Percentiles rank a stretch among this genome's conserved stretches.
phyloP scores from a whole-genome alignment of 305 asterid species.

The Fraxinus dipetala region DNA sequence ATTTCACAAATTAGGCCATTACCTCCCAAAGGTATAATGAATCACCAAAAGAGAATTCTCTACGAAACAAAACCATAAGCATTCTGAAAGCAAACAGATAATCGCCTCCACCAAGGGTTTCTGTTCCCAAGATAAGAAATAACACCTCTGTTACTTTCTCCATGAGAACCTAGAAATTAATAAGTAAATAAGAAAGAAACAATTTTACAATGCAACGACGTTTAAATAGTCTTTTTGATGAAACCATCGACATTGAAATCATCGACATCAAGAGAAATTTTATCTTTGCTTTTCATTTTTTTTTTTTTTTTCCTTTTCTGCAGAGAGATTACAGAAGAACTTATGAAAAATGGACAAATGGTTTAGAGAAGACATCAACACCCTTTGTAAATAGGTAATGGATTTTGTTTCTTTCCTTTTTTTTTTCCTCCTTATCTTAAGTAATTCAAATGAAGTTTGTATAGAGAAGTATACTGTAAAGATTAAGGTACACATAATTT shows the following conservation, averaged over 20 bases:
- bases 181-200: neutral
- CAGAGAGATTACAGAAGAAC: neutral
- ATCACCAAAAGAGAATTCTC: conserved; percentile 90
- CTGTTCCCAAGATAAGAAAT: conserved; percentile 43
- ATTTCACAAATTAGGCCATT: conserved; percentile 16
- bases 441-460: neutral
- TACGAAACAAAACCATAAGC: conserved; percentile 92
- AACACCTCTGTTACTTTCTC: conserved; percentile 24
- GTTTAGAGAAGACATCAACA: neutral
- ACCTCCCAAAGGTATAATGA: conserved; percentile 97
- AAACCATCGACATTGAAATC: neutral
- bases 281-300: neutral
- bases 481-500: neutral
- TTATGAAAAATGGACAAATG: neutral
- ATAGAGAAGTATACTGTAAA: neutral
- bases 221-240: neutral
- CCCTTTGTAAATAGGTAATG: neutral
- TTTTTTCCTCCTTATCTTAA: neutral
- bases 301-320: neutral
- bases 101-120: conserved; percentile 84
- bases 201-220: conserved; percentile 6
- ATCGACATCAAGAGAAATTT: neutral
- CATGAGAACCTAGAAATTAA: neutral
- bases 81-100: conserved; percentile 87
- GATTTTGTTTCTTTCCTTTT: no score